Base-by-base conservation (phyloP, 176 grass and related monocot species). In the Oropetium thomaeum region DNA sequence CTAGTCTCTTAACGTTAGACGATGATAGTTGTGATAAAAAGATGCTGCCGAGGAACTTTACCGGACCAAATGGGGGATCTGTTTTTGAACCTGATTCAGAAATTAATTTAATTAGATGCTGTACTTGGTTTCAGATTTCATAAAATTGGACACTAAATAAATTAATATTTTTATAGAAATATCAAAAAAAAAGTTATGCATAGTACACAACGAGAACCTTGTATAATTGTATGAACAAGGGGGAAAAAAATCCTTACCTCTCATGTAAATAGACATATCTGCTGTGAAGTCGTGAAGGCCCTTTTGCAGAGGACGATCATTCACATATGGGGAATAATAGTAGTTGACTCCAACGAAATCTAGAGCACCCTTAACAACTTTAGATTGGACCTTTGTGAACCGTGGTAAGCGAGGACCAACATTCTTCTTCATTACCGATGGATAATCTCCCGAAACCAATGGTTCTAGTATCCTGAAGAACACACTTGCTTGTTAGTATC, bases 301-400 rank as follows among this genome's bases (percentile, higher is more conserved):
- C 32, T 65, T 58, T 13, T 84, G 58, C 51, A 74, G 59, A 9
- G 76, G 83, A 29, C 60, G 62, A 37, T 91, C 89, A 26, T 64
- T 87, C 44, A 81, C 80, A 74, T 91, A 91, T 2, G 84, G 4
- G 11, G 84, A 81, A 20, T 10, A 12, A 17, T 92, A 92, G 59
- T 92, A 70, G 48, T 92, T 92, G 67, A 89, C 32, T n/a, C 86
- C 86, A 33, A 92, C 83, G 73, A 86, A 92, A 82, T 92, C 90
- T 54, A 81, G 44, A 27, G 82, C 70, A 69, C 70, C 79, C 59
- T 37, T 73, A 41, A 89, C 19, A n/a, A 58, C 40, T 77, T 83
- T 30, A 54, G 82, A 80, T 54, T 92, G 68, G 8, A 17, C n/a
- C 71, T 67, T 57, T 9, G 70, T 83, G 45, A 92, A 89, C 0